These are phyloP conservation scores for Bonia amplexicaulis DNA, from an alignment of 176 grass and related monocot species.

Conservation along the genomic window DNA sequence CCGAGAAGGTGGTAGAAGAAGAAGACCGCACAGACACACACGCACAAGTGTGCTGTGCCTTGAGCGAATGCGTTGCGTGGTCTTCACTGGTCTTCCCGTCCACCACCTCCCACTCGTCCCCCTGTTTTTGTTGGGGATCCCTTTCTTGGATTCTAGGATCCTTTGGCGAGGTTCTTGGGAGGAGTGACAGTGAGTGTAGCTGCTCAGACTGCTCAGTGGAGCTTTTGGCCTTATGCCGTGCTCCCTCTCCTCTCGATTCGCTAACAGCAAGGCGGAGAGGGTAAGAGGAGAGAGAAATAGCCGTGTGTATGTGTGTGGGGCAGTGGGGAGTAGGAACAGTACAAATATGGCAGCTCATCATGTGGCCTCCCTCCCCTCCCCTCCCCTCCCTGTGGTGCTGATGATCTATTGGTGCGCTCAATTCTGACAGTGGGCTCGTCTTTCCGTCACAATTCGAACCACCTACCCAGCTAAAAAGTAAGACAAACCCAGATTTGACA, in stretches of 20 bases:
- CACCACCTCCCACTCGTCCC: background rate
- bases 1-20: background rate
- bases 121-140: background rate
- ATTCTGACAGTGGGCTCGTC: conserved; percentile 17
- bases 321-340: conserved; percentile 9
- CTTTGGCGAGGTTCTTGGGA: conserved; percentile 43
- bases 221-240: conserved; percentile 29
- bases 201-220: background rate
- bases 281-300: background rate
- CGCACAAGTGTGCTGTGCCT: background rate
- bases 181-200: conserved; percentile 18
- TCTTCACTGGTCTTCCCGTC: conserved; percentile 35
- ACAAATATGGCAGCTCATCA: conserved; percentile 39
- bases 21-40: conserved; percentile 8
- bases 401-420: background rate
- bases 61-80: conserved; percentile 11
- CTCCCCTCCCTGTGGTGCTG: background rate
- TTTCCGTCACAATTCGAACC: background rate
- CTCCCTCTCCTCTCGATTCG: background rate
- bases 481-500: no score
- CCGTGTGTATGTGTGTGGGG: conserved; percentile 13
- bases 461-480: background rate
- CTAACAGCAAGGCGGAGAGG: background rate
- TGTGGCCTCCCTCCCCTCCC: background rate
- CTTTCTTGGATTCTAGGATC: conserved; percentile 55